Evolutionary conservation across 2,329 filamentous ascomycete genomes (phyloP).

Genomic region (Gremmenia infestans): DNA sequence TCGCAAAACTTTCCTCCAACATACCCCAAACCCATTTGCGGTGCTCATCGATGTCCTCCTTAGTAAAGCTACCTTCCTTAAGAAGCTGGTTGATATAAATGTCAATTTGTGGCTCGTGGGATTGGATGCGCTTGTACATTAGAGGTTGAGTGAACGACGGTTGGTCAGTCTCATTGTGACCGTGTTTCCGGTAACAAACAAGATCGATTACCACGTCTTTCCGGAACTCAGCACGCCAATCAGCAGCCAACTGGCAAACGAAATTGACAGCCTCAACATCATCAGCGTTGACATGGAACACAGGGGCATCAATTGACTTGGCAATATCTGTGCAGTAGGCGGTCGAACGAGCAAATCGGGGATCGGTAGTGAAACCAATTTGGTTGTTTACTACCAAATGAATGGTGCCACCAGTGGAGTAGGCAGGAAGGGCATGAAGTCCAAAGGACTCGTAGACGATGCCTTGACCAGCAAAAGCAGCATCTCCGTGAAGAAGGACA

Average conservation of each 20-base stretch:
- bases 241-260: constrained; percentile 91
- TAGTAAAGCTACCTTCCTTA: constrained; percentile 89
- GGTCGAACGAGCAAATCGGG: constrained; percentile 93
- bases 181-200: constrained; percentile 98
- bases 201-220: constrained; percentile 97
- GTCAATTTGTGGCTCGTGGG: constrained; percentile 79
- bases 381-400: constrained; percentile 99
- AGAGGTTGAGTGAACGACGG: constrained; percentile 98
- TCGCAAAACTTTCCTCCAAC: constrained; percentile 94
- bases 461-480: constrained; percentile 93
- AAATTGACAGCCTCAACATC: constrained; percentile 98
- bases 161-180: constrained; percentile 99
- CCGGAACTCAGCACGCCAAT: constrained; percentile 98
- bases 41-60: constrained; percentile 97
- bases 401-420: constrained; percentile 95
- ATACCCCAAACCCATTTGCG: constrained; percentile 99
- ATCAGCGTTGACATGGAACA: constrained; percentile 99
- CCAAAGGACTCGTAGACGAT: constrained; percentile 98
- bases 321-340: constrained; percentile 99
- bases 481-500: constrained; percentile 93
- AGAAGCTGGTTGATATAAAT: constrained; percentile 90
- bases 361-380: constrained; percentile 98
- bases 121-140: constrained; percentile 97
- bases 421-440: constrained; percentile 91
- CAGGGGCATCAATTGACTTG: constrained; percentile 95